phyloP scores from a whole-genome alignment of 108 stramenopile genomes.

The Cyclotella choctawhatcheeana region DNA sequence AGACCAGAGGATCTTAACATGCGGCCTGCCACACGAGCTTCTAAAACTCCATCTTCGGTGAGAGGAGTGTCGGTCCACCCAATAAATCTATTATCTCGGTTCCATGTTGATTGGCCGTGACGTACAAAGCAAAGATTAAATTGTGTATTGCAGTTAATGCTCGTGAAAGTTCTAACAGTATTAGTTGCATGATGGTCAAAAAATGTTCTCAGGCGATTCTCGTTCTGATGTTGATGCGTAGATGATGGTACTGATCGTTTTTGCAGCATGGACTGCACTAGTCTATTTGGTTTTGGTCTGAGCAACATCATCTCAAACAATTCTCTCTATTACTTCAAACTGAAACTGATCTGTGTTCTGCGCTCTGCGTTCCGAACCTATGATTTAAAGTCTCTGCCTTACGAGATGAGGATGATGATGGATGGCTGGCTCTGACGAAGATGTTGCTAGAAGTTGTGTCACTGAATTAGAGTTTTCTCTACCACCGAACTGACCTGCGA shows the following conservation, averaged over 20 bases:
- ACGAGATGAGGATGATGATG: too few species aligned
- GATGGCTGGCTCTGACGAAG: too few species aligned
- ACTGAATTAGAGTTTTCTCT: too few species aligned
- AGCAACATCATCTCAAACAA: not conserved
- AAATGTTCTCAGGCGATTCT: not conserved
- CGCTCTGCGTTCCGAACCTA: too few species aligned
- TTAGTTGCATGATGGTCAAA: not conserved
- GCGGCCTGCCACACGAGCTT: conserved; percentile 91
- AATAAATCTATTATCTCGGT: conserved; percentile 92
- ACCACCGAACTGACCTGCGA: too few species aligned
- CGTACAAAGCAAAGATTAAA: conserved; percentile 81
- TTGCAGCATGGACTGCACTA: not conserved
- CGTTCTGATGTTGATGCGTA: too few species aligned
- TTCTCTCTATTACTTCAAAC: too few species aligned
- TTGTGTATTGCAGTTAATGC: conserved; percentile 54
- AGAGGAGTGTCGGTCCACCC: conserved; percentile 95
- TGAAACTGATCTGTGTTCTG: too few species aligned
- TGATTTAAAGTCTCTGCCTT: too few species aligned
- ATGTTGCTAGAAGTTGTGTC: too few species aligned
- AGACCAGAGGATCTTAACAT: conserved; percentile 75
- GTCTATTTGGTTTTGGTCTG: not conserved
- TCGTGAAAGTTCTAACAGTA: conserved; percentile 16
- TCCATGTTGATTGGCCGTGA: conserved; percentile 94
- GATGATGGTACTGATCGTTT: too few species aligned
- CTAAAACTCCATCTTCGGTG: conserved; percentile 91